Base-by-base conservation (phyloP, 2,329 filamentous ascomycete species). In the Periconia sp. region DNA sequence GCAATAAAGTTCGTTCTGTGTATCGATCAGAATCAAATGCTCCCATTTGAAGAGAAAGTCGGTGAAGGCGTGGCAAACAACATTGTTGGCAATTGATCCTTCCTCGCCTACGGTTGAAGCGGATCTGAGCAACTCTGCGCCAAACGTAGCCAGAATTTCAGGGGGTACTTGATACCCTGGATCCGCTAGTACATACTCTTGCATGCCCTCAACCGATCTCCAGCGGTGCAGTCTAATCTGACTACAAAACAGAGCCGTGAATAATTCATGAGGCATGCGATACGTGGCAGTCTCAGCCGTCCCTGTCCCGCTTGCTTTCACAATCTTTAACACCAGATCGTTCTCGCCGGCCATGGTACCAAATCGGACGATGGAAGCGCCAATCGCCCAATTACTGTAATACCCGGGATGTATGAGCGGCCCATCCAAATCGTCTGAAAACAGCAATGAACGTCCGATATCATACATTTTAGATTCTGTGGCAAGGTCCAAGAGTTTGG, bases 301-400 rank as follows among this genome's bases (percentile, higher is more conserved):
- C 57, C 61, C 60, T 8, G 47, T 52, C 5, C 60, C 60, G 9
- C 58, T 56, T 35, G 49, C 56, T 40, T 68, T 63, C 40, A 74
- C 59, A 20, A 72, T 62, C 17, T 70, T 60, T 35, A 74, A 31
- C 7, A 74, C 67, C 8, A 74, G 57, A 1, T 69, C 60, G 15
- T 73, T 66, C 55, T 85, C 78, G 40, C 76, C 70, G 11, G 79
- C 79, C 17, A 78, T 76, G 11, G 77, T 72, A 7, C 82, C 83
- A 59, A 83, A 85, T 17, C 80, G 77, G 33, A 85, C 73, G 27
- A 86, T 70, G 1, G 82, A 77, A 13, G 82, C 78, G 2, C 79
- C 76, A 20, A 86, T 70, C 45, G 71, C 70, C 30, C 76, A 76
- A 55, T 82, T 70, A 2, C 62, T 63, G 58, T 83, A 85, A 23